These are phyloP conservation scores for Fusarium hainanense DNA, from an alignment of 2,329 filamentous ascomycete species.

Conservation along the genomic window DNA sequence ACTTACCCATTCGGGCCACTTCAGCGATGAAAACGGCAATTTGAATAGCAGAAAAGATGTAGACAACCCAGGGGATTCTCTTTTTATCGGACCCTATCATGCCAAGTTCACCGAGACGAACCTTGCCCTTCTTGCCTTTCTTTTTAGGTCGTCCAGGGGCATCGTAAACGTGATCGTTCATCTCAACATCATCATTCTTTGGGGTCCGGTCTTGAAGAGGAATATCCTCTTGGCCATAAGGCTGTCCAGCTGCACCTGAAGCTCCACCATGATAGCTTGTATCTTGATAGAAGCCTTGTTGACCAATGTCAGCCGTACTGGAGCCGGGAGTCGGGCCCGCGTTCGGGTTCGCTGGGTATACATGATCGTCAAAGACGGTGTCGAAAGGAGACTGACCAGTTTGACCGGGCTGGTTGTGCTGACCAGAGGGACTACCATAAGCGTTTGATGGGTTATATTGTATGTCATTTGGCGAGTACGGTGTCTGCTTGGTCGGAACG, in stretches of 20 bases:
- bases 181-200: constrained; percentile 57
- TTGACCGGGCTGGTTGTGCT: constrained; percentile 49
- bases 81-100: constrained; percentile 68
- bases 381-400: constrained; percentile 67
- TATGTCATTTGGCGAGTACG: constrained; percentile 40
- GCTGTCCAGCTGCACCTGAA: constrained; percentile 53
- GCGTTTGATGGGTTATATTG: constrained; percentile 37
- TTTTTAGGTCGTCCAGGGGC: constrained; percentile 50
- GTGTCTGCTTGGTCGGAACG: constrained; percentile 33
- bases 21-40: constrained; percentile 89
- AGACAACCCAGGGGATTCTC: constrained; percentile 82
- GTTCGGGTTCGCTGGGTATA: constrained; percentile 66
- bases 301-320: constrained; percentile 55
- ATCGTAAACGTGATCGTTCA: constrained; percentile 72
- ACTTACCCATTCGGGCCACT: constrained; percentile 82
- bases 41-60: constrained; percentile 80
- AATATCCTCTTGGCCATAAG: constrained; percentile 63
- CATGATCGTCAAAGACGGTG: constrained; percentile 74
- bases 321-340: constrained; percentile 50
- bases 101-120: constrained; percentile 68
- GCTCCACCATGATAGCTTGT: constrained; percentile 66
- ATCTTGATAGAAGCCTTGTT: constrained; percentile 60
- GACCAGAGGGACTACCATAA: constrained; percentile 43
- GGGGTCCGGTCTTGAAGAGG: constrained; percentile 63
- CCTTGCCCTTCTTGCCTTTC: constrained; percentile 57